Conservation (phyloP, 2,329 filamentous ascomycete genomes). For the Calonectria pseudoturangicola region DNA sequence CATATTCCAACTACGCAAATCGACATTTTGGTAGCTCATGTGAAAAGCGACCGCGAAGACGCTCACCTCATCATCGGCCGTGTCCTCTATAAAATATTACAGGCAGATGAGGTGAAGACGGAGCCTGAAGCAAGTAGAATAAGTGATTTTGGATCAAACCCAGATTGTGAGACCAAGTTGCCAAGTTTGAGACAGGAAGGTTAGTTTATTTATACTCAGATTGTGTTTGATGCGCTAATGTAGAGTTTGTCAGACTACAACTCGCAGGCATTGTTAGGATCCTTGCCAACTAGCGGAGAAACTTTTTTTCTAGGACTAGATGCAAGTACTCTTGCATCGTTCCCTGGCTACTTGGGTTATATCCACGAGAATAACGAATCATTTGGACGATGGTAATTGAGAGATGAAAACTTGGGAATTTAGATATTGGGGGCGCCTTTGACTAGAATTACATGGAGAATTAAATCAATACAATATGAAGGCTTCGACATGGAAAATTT, state of each 20-base stretch:
- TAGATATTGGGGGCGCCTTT: neutral
- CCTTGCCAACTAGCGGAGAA: neutral
- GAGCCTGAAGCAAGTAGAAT: neutral
- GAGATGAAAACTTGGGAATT: neutral
- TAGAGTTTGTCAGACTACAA: neutral
- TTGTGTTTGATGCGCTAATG: neutral
- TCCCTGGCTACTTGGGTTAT: constrained; percentile 10
- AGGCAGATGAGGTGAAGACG: neutral
- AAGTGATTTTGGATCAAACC: constrained; percentile 5
- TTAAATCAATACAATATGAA: neutral
- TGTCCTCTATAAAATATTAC: neutral
- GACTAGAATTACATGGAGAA: neutral
- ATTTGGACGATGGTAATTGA: no score
- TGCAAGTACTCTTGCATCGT: neutral
- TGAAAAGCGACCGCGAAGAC: neutral
- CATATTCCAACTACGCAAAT: neutral
- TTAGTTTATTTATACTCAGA: neutral
- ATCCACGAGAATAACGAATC: neutral
- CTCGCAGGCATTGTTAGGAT: neutral
- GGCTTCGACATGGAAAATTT: neutral
- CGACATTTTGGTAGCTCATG: constrained; percentile 20
- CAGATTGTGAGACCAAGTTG: no score
- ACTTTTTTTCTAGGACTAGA: neutral
- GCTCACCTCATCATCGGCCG: constrained; percentile 24
- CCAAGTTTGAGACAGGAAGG: neutral